phyloP scores from a whole-genome alignment of 1,139 yeast genomes.

The Saccharomyces uvarum region DNA sequence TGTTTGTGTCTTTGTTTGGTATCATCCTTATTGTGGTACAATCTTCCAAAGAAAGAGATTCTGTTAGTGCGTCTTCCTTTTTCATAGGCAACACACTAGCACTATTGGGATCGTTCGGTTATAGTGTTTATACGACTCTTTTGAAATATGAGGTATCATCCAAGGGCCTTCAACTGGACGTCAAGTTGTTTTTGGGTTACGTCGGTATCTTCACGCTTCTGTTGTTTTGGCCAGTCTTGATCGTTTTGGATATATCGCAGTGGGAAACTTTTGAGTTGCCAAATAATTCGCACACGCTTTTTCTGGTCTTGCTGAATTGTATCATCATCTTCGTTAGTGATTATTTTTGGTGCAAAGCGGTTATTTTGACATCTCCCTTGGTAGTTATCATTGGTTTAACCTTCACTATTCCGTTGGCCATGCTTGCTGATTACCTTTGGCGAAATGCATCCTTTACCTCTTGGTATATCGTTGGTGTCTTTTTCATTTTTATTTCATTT shows the following conservation, averaged over 20 bases:
- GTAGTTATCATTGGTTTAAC: constrained; percentile 93
- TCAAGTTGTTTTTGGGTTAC: constrained; percentile 85
- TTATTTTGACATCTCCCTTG: constrained; percentile 82
- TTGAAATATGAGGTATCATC: constrained; percentile 64
- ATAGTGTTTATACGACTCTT: constrained; percentile 86
- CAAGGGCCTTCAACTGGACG: constrained; percentile 62
- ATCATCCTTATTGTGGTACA: constrained; percentile 33
- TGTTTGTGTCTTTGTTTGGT: constrained; percentile 67
- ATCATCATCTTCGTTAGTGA: constrained; percentile 77
- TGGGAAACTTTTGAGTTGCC: constrained; percentile 72
- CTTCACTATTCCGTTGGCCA: constrained; percentile 87
- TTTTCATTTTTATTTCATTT: background rate
- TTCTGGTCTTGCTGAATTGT: constrained; percentile 57
- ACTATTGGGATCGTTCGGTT: constrained; percentile 71
- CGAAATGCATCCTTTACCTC: background rate
- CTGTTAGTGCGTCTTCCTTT: constrained; percentile 34
- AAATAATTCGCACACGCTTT: constrained; percentile 42
- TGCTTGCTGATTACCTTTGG: constrained; percentile 25
- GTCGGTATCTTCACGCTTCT: constrained; percentile 79
- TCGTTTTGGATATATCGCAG: constrained; percentile 54
- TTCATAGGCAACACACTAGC: constrained; percentile 76
- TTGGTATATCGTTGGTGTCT: background rate
- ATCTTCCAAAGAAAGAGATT: background rate
- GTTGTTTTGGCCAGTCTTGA: constrained; percentile 74
- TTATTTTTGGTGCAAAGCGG: constrained; percentile 93